Base-by-base conservation (phyloP, 805 yeast genomes). In the Wickerhamomyces chambardii region DNA sequence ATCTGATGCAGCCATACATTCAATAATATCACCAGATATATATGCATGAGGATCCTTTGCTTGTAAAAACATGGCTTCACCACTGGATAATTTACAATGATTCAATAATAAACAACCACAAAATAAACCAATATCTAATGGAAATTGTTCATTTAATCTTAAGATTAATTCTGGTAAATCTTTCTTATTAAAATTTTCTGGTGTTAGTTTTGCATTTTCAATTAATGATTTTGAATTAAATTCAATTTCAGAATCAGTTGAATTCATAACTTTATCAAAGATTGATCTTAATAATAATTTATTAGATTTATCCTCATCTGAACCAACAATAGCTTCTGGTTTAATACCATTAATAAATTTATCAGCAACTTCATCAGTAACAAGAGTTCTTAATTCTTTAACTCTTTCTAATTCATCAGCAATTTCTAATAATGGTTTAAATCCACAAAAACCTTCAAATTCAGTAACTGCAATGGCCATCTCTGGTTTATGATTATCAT, bases 1-100 rank as follows among this genome's bases (percentile, higher is more conserved):
- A 59, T 92, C 99, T 29, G 94, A 81, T 8, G 98, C 97, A 30
- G 98, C 98, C 99, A 92, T 92, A 68, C 98, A 92, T 67, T 92
- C 99, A 53, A 92, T 89, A 47, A 92, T 92, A 59, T 92, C 97
- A 46, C 99, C 99, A 36, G 81, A 72, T 42, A 92, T 90, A 62
- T 92, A 92, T 25, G 98, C 98, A 61, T 92, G 99, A 18, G 97
- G 97, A 60, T 89, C 97, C 63, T 86, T 85, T 30, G 98, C 97
- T 55, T 85, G 86, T 57, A 92, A 70, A 55, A 89, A 92, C 79
- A 92, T 87, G 38, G 97, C 97, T 65, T 92, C 95, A 42, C 99
- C 99, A 11, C 85, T 73, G 28, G 74, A 62, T 50, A 92, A 71
- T 40, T 63, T 64, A 50, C 89, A 89, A 56, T 89, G 95, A 68